Evolutionary conservation across 2,329 filamentous ascomycete species (phyloP), one percentile per base, ranked within the genome.

Genomic region (Hyphodiscus sp.): DNA sequence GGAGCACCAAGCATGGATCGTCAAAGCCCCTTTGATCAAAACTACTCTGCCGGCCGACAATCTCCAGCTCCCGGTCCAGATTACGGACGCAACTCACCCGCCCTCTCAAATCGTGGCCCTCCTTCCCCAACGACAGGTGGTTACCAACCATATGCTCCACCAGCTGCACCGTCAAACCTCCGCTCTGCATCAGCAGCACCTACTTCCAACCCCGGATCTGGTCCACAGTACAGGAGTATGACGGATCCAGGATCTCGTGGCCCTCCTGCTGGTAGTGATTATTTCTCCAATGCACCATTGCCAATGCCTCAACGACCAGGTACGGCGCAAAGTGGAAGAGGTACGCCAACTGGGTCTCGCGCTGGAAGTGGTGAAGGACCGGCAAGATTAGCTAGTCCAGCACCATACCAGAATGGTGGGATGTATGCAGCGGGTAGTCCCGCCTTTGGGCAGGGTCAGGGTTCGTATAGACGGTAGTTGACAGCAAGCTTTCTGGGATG

Each of bases 1-100:
- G 60, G 60, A 19, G 50, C 60, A 19, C 61, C 61, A 47, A 61
- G 58, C 11, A 64, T 64, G 53, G 61, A 63, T 20, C 58, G 56
- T 20, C 56, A 61, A 48, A 63, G 56, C 29, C 63, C 64, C 49
- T 65, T 60, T 46, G 60, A 65, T 46, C 58, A 57, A 41, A 47
- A 51, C 38, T 38, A 49, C 20, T 49, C 49, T 18, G 45, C 16
- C 45, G 54, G 47, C n/a, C 54, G 55, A 19, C 53, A 53, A 13
- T 57, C 50, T 44, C 56, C 57, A 11, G 53, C 52, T 18, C 58
- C 53, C 3, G 29, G 46, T n/a, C 50, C 41, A 20, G 50, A 57
- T 11, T 52, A 54, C 43, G 54, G 47, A 15, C 54, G 55, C 20
- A 53, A 53, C 7, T 57, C 50, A 41, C 56, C 57, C 3, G 53